Conservation (phyloP, 495 filamentous ascomycete genomes). For the Neurospora terricola region DNA sequence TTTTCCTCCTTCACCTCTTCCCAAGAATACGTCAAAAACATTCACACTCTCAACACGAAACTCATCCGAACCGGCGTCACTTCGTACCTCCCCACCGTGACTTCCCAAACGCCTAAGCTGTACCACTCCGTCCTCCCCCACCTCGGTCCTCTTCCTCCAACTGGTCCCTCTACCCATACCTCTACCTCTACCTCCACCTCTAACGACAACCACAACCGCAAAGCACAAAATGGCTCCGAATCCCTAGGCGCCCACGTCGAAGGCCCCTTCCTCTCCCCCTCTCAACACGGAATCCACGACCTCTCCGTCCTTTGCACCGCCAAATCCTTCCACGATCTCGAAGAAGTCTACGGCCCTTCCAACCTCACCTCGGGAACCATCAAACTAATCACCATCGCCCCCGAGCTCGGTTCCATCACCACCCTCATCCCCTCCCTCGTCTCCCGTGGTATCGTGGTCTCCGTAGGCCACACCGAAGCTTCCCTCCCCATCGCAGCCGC, state of each 20-base stretch:
- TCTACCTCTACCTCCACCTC: background rate
- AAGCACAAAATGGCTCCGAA: constrained; percentile 56
- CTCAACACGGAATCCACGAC: constrained; percentile 67
- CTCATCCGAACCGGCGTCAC: constrained; percentile 71
- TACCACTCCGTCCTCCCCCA: constrained; percentile 66
- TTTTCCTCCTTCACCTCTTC: constrained; percentile 64
- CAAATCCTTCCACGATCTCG: constrained; percentile 45
- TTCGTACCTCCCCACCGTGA: constrained; percentile 71
- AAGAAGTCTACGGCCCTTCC: constrained; percentile 55
- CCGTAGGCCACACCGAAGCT: constrained; percentile 74
- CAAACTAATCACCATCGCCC: constrained; percentile 72
- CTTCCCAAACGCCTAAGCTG: constrained; percentile 55
- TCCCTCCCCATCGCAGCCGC: constrained; percentile 62
- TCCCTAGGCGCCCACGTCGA: constrained; percentile 78
- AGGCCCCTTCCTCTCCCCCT: constrained; percentile 67
- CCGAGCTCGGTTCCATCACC: constrained; percentile 59
- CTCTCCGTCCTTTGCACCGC: constrained; percentile 49
- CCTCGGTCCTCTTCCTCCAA: constrained; percentile 53
- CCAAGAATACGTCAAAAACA: constrained; percentile 53
- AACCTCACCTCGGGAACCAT: constrained; percentile 46
- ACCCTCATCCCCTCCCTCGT: constrained; percentile 50
- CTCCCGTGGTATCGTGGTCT: constrained; percentile 53
- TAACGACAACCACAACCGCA: constrained; percentile 10
- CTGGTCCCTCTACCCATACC: background rate
- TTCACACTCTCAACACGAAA: constrained; percentile 55